Evolutionary conservation across 192 early-diverging fungal species (phyloP), one percentile per base, ranked within the genome.

Genomic region (Coemansia sp.): DNA sequence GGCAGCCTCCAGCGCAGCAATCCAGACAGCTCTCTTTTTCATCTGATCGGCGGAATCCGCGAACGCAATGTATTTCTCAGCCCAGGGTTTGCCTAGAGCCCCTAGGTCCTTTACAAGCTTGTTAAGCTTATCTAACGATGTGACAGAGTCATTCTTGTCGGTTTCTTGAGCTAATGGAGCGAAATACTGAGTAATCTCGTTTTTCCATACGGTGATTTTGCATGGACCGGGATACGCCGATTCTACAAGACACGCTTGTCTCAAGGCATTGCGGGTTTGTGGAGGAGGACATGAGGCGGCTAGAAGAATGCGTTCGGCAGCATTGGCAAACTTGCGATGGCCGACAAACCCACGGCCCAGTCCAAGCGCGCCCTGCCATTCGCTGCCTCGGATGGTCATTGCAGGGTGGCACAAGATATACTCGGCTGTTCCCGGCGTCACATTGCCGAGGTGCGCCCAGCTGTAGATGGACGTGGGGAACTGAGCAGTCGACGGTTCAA

Each of bases 241-340:
- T 33, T 80, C 77, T 0, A 65, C 69, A 0, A 70, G 36, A 48
- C 64, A 80, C 16, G 77, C 68, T 40, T 80, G 73, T 61, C 77
- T 64, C 50, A 80, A 32, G 0, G 77, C 77, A 17, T 67, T 62
- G 25, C 77, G 67, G 3, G 77, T 80, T 14, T 68, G 66, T 10
- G 77, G 77, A 11, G 77, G 77, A 16, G 77, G 77, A 56, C 77
- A 80, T 17, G 77, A 80, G 0, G 77, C 77, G 0, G 77, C 77
- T 4, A 80, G 32, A n/a, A 80, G 52, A 31, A 80, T 74, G 18
- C 65, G 61, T 32, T 71, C 66, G 33, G 50, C 65, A 22, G 68
- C 45, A 0, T 45, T 20, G 1, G 58, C 69, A n/a, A 71, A 52
- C 8, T 63, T 64, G 57, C 77, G 65, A 16, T 74, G 77, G 28